Percentiles rank a stretch among this genome's conserved stretches.
phyloP scores from a whole-genome alignment of 75 land plant species.

The Picea glauca region DNA sequence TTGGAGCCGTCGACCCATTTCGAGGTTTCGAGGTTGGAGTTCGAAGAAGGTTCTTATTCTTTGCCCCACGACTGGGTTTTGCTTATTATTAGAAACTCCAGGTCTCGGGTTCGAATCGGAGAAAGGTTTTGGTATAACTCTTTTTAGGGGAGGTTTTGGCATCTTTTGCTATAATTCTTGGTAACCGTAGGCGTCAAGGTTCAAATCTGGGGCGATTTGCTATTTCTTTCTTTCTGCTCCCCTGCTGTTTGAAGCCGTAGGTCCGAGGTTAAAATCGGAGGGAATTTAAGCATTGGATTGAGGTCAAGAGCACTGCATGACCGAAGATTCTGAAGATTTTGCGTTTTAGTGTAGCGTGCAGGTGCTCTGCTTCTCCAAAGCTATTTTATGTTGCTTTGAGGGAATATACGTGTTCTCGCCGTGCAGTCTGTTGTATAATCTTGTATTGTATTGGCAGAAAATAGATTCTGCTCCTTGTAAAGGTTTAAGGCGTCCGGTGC shows the following conservation, averaged over 20 bases:
- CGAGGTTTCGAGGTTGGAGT: background rate
- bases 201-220: background rate
- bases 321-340: background rate
- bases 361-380: background rate
- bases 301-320: too few species aligned
- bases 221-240: background rate
- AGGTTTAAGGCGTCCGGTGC: background rate
- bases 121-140: background rate
- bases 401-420: background rate
- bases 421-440: background rate
- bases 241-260: background rate
- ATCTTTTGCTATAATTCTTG: background rate
- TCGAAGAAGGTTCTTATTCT: background rate
- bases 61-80: constrained; percentile 2
- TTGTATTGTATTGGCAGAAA: background rate
- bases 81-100: constrained; percentile 3
- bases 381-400: background rate
- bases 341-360: background rate
- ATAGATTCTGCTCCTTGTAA: background rate
- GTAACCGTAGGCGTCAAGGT: background rate
- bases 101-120: constrained; percentile 4
- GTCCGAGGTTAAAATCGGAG: background rate
- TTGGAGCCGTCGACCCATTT: background rate
- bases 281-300: background rate
- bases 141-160: background rate